Percentiles rank a stretch among this genome's conserved stretches.
phyloP scores from a whole-genome alignment of 1,139 yeast genomes.

The Candida glucosophila region DNA sequence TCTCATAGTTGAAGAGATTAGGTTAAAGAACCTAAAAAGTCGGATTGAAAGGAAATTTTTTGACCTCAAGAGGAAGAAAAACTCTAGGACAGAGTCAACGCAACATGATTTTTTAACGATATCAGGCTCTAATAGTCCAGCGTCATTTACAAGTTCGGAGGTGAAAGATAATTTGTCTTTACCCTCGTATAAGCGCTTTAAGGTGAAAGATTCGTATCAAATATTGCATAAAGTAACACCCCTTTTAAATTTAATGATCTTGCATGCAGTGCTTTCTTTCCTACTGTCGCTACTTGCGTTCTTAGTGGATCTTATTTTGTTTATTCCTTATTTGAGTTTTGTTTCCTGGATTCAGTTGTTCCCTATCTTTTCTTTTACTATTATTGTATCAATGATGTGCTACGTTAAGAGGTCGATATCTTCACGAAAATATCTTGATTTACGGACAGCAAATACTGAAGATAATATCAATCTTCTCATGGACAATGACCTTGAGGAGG shows the following conservation, averaged over 20 bases:
- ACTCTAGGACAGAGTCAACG: not conserved
- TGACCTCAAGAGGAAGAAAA: constrained; percentile 1
- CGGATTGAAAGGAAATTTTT: not conserved
- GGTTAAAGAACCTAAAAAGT: constrained; percentile 4
- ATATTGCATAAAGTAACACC: constrained; percentile 8
- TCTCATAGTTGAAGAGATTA: constrained; percentile 2
- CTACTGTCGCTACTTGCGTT: constrained; percentile 31
- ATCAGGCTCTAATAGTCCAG: not conserved
- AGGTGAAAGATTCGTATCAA: not conserved
- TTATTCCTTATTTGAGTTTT: constrained; percentile 31
- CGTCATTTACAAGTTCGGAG: constrained; percentile 1
- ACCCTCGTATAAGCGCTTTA: not conserved
- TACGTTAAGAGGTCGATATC: constrained; percentile 32
- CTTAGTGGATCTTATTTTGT: constrained; percentile 32
- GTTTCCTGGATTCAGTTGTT: constrained; percentile 39
- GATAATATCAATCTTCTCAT: constrained; percentile 28
- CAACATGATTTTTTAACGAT: not conserved
- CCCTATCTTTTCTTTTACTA: constrained; percentile 28
- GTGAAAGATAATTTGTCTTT: not conserved
- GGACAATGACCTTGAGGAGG: constrained; percentile 12
- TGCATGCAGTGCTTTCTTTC: constrained; percentile 26
- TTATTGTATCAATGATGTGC: constrained; percentile 30
- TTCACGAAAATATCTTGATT: constrained; percentile 29
- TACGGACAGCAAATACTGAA: constrained; percentile 18
- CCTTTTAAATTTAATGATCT: constrained; percentile 25